phyloP scores from a whole-genome alignment of 768 basidiomycete species.

The Trichaptum fuscoviolaceum region DNA sequence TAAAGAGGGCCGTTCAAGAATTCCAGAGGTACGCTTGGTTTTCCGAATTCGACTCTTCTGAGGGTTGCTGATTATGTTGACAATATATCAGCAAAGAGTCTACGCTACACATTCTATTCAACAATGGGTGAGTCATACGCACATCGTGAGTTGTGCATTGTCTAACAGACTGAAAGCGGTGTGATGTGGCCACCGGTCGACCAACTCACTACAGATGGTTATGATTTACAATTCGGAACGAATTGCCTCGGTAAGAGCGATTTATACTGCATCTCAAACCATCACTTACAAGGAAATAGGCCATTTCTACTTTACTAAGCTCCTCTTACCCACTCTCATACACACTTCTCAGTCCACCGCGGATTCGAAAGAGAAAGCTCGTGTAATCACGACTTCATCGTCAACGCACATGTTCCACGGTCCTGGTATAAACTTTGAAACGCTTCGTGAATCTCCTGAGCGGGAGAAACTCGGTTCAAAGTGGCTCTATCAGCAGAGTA shows the following conservation, averaged over 20 bases:
- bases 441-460: neutral
- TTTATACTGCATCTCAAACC: neutral
- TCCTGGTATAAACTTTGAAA: neutral
- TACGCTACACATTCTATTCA: slow-evolving; percentile 19
- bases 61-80: neutral
- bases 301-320: slow-evolving; percentile 15
- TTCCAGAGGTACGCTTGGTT: slow-evolving; percentile 17
- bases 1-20: slow-evolving; percentile 20
- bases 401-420: slow-evolving; percentile 7
- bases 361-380: slow-evolving; percentile 12
- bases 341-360: slow-evolving; percentile 16
- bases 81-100: slow-evolving; percentile 15
- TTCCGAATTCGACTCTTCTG: neutral
- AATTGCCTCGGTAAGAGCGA: slow-evolving; percentile 19
- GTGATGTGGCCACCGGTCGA: slow-evolving; percentile 22
- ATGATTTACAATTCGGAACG: slow-evolving; percentile 32
- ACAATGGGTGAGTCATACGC: slow-evolving; percentile 19
- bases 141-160: neutral
- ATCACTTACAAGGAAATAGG: slow-evolving; percentile 5
- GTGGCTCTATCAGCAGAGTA: slow-evolving; percentile 12
- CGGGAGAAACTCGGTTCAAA: neutral
- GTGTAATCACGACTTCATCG: slow-evolving; percentile 21
- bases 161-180: slow-evolving; percentile 14
- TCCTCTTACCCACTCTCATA: slow-evolving; percentile 22
- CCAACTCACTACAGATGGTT: slow-evolving; percentile 20